Evolutionary conservation across 768 basidiomycete genomes (phyloP).

Genomic region (Lepiota brunneoincarnata): DNA sequence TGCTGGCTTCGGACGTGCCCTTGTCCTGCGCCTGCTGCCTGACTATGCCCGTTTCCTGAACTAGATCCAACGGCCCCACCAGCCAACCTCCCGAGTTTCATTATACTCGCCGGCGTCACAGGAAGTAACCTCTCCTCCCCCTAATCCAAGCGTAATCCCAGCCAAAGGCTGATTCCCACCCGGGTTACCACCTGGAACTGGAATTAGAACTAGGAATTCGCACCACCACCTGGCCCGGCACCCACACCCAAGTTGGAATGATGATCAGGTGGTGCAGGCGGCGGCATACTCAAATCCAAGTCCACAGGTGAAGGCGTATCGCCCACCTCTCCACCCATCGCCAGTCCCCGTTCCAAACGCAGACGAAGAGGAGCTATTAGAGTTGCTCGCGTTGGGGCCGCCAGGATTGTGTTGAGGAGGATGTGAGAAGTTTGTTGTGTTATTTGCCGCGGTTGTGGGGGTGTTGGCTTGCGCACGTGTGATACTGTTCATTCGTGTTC

Average conservation of each 20-base stretch:
- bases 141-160: not conserved
- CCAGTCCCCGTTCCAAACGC: not conserved
- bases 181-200: conserved; percentile 1
- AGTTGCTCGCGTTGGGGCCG: too few relatives aligned
- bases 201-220: conserved; percentile 1
- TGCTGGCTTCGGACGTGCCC: not conserved
- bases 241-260: not conserved
- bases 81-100: conserved; percentile 77
- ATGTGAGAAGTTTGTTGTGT: too few relatives aligned
- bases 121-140: conserved; percentile 45
- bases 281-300: conserved; percentile 70
- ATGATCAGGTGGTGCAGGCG: conserved; percentile 43
- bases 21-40: not conserved
- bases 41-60: not conserved
- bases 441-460: not conserved
- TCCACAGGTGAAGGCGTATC: conserved; percentile 89
- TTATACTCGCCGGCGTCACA: conserved; percentile 88
- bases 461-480: not conserved
- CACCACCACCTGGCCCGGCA: not conserved
- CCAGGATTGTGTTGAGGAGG: too few relatives aligned
- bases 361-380: not conserved
- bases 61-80: conserved; percentile 17
- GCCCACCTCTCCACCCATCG: conserved; percentile 19
- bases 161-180: not conserved
- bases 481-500: not conserved